phyloP scores from a whole-genome alignment of 2,329 filamentous ascomycete species.

The Amauroascus niger region DNA sequence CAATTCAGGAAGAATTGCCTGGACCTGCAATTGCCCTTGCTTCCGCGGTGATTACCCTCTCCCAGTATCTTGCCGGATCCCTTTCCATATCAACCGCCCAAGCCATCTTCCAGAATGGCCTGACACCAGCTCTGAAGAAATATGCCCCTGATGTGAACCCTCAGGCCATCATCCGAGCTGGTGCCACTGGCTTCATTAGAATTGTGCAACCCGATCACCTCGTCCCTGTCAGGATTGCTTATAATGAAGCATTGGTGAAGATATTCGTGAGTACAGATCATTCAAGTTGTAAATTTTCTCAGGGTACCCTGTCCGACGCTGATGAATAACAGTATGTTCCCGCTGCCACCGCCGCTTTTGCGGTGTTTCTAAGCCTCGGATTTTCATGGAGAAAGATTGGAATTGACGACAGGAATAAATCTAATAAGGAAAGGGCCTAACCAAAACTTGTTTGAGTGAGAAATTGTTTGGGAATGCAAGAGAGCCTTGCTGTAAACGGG shows the following conservation, averaged over 20 bases:
- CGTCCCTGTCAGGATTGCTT: background rate
- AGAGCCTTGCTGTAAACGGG: no score
- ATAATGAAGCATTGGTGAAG: constrained; percentile 8
- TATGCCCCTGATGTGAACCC: background rate
- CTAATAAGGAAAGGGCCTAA: background rate
- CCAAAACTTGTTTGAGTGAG: no score
- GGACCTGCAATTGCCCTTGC: background rate
- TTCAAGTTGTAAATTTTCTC: background rate
- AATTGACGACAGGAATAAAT: background rate
- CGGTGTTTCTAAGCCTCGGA: background rate
- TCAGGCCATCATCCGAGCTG: background rate
- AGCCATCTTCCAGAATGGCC: background rate
- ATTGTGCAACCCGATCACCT: constrained; percentile 3
- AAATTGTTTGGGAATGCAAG: no score
- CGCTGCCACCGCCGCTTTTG: background rate
- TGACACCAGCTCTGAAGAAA: constrained; percentile 4
- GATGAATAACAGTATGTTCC: background rate
- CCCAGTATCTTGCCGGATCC: constrained; percentile 4
- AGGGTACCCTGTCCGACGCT: background rate
- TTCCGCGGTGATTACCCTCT: background rate
- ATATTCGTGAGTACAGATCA: background rate
- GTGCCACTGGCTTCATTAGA: constrained; percentile 1
- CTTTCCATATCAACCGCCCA: constrained; percentile 4
- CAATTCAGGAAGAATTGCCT: background rate
- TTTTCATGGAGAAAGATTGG: constrained; percentile 7